Conservation (phyloP, 441 rosid species). For the Gossypium schwendimanii region DNA sequence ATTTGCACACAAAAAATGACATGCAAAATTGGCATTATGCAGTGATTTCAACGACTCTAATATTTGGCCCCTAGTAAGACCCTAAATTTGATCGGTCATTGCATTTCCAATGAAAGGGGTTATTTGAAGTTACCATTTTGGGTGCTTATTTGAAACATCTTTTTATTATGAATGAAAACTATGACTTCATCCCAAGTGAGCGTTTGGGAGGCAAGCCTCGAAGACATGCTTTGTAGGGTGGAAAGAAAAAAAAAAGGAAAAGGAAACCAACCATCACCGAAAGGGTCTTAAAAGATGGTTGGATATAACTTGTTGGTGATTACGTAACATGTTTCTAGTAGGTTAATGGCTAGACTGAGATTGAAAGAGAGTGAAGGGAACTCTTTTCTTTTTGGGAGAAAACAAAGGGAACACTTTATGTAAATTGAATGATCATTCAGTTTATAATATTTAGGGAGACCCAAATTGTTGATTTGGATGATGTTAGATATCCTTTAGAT, state of each 20-base stretch:
- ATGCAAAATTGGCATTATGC: conserved; percentile 2
- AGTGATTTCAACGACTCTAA: conserved; percentile 34
- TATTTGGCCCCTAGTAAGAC: conserved; percentile 28
- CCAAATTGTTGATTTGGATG: too few relatives aligned
- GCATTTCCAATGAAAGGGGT: too few relatives aligned
- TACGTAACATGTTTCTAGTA: conserved; percentile 27
- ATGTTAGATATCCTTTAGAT: too few relatives aligned
- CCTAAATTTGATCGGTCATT: conserved; percentile 26
- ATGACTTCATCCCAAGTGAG: conserved; percentile 26
- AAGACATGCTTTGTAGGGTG: too few relatives aligned
- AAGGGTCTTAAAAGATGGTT: conserved; percentile 21
- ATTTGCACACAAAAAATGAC: neutral
- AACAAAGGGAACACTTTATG: too few relatives aligned
- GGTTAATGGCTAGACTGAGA: neutral
- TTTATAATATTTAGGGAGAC: too few relatives aligned
- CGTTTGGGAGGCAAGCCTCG: conserved; percentile 32
- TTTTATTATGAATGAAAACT: conserved; percentile 41
- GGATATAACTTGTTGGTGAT: conserved; percentile 11
- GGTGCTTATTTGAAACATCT: conserved; percentile 38
- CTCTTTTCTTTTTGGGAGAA: too few relatives aligned
- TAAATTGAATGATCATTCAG: too few relatives aligned
- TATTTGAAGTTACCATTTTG: conserved; percentile 26
- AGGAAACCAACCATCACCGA: conserved; percentile 3
- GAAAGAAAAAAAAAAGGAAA: conserved; percentile 11
- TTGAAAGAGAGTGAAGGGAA: neutral